Base-by-base conservation (phyloP, 2,329 filamentous ascomycete genomes). In the Ophiostoma montium region DNA sequence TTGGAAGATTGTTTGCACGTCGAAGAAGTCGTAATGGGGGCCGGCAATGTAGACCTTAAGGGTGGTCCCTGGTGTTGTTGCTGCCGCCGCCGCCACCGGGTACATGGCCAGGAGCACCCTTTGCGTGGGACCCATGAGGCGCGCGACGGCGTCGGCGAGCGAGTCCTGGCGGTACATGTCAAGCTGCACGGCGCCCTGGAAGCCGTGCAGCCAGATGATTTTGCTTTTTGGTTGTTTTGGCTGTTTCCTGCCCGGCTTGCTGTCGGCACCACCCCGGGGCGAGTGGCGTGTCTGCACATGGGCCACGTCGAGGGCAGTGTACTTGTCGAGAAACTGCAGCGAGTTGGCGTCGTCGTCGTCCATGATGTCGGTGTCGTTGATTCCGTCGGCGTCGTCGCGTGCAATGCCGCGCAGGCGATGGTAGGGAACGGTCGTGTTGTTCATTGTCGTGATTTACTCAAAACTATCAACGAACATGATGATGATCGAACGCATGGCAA, bases 181-280 rank as follows among this genome's bases (percentile, higher is more conserved):
- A 27, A 54, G 53, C 19, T 33, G n/a, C n/a, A 53, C 53, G 7
- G 35, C 23, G 23, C 53, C 53, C 41, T 54, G 53, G 47, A 36
- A 50, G 32, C 53, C 53, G 32, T 47, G 49, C 13, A 54, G 31
- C 3, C 43, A 48, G n/a, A 18, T 15, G 2, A 8, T 19, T 15
- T 36, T 46, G 12, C 35, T 13, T 15, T 18, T 16, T 23, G 15
- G 23, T 5, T 15, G 3, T 15, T 7, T 8, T 18, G 15, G n/a
- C n/a, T n/a, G n/a, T n/a, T n/a, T n/a, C n/a, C n/a, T n/a, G n/a
- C n/a, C n/a, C n/a, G n/a, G n/a, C n/a, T n/a, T 12, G 8, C 9
- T 27, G 1, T 15, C 12, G 19, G 19, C 38, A 9, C 38, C 38
- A 1, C 38, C 38, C 5, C 38, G 38, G 39, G 10, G 39, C n/a